Evolutionary conservation across 2,329 filamentous ascomycete genomes (phyloP).

Genomic region (Sporothrix luriei): DNA sequence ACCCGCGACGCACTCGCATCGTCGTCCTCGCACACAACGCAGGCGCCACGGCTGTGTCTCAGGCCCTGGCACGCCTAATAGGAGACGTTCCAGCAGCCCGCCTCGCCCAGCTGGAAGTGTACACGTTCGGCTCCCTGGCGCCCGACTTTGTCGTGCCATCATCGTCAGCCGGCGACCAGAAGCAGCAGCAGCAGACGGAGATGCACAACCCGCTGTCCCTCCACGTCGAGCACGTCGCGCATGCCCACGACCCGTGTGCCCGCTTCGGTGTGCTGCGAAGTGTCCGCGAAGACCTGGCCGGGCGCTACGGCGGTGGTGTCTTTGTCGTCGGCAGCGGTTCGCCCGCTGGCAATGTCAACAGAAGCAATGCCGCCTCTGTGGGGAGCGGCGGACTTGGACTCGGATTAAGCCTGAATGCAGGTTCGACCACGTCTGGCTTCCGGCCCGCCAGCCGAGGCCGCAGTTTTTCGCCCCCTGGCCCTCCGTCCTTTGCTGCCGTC

Average conservation of each 20-base stretch:
- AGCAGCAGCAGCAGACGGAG: not conserved
- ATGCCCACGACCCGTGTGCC: constrained; percentile 46
- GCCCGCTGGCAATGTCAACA: not conserved
- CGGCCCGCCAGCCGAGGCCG: not conserved
- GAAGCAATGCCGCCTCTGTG: not conserved
- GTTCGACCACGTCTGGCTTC: not conserved
- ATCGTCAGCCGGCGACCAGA: constrained; percentile 32
- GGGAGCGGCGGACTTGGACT: not conserved
- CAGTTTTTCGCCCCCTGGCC: not conserved
- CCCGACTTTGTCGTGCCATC: constrained; percentile 45
- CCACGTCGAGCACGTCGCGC: constrained; percentile 47
- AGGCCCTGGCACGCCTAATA: constrained; percentile 45
- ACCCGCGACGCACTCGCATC: constrained; percentile 38
- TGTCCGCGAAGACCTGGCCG: constrained; percentile 44
- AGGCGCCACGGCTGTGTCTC: constrained; percentile 44
- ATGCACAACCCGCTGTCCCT: not conserved
- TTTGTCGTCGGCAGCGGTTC: constrained; percentile 42
- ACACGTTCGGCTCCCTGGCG: constrained; percentile 49
- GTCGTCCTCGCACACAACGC: constrained; percentile 48
- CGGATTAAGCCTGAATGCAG: not conserved
- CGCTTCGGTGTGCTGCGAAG: constrained; percentile 45
- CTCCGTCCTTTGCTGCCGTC: not conserved
- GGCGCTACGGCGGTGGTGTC: constrained; percentile 47
- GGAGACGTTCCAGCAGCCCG: constrained; percentile 45
- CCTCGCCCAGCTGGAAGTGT: constrained; percentile 48